Conservation (phyloP, 202 grass and related monocot genomes). For the Panicum virgatum region DNA sequence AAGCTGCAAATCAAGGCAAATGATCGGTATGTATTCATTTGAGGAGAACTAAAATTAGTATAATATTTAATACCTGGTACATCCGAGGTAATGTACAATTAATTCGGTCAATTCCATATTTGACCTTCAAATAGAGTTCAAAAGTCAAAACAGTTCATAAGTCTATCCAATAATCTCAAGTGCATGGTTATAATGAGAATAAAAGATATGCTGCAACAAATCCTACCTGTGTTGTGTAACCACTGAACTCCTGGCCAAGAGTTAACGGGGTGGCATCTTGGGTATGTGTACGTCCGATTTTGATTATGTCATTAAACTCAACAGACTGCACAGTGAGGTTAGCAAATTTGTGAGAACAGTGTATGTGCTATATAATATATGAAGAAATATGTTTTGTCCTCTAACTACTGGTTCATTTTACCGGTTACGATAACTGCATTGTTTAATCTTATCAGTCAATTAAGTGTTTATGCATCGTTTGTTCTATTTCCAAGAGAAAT, state of each 20-base stretch:
- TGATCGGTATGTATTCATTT: constrained; percentile 30
- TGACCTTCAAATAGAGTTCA: constrained; percentile 61
- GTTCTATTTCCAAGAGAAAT: constrained; percentile 1
- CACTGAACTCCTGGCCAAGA: constrained; percentile 98
- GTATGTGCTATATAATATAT: constrained; percentile 14
- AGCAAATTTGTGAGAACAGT: constrained; percentile 21
- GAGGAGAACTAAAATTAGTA: constrained; percentile 30
- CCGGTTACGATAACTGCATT: neutral
- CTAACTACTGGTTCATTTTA: neutral
- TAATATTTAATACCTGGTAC: constrained; percentile 68
- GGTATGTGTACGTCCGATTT: constrained; percentile 94
- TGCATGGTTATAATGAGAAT: neutral
- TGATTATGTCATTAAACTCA: constrained; percentile 96
- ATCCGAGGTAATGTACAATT: constrained; percentile 74
- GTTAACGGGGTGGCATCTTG: constrained; percentile 99
- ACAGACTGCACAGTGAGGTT: constrained; percentile 58
- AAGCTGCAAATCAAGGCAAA: constrained; percentile 59
- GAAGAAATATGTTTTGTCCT: neutral
- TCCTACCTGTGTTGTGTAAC: constrained; percentile 84
- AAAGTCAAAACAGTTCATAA: constrained; percentile 34
- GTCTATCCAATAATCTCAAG: constrained; percentile 20
- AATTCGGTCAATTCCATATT: constrained; percentile 89
- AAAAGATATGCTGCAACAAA: constrained; percentile 45
- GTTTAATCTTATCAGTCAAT: constrained; percentile 3
- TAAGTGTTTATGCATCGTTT: neutral